Evolutionary conservation across 768 basidiomycete genomes (phyloP), one percentile per base, ranked within the genome.

Genomic region (Albatrellus ellisii): DNA sequence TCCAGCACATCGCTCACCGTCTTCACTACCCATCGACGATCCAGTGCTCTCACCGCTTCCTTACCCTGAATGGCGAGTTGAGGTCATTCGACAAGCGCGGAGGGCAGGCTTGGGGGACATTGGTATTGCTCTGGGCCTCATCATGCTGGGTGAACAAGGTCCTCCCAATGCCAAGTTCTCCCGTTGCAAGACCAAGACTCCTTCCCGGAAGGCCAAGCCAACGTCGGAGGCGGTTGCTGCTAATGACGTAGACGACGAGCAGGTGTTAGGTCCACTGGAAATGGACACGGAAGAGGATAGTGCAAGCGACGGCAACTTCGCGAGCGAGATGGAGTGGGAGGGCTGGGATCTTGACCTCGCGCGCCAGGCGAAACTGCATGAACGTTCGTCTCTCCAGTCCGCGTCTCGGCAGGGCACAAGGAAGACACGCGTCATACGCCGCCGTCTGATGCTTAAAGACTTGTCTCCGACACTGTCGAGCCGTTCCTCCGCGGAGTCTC

Each of bases 41-140:
- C 18, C 14, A 24, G 21, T 21, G 8, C 24, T 22, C 26, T 9
- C 15, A 28, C 11, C 42, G 22, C 22, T 50, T 12, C 52, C 47
- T 4, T 56, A 52, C 24, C 55, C 55, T 14, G 55, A 56, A 36
- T 56, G 55, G 55, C 49, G 55, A 17, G 36, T 50, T 21, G 47
- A 47, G 1, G 41, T 54, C 38, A 36, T 44, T 18, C 43, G 26
- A 10, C 44, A 49, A 17, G 55, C 55, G 3, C 48, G 47, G 6
- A 38, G 42, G 31, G 42, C 55, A 5, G 54, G 54, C 22, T 25
- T 53, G 25, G 52, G 52, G 24, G 31, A 41, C 27, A 21, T 54
- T 18, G 44, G 39, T 14, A 38, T 35, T 4, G 50, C 49, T 10
- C 44, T 49, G 53, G 26, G 39, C 9, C 42, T 35, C 31, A 43